Evolutionary conservation across 352 stramenopile genomes (phyloP).

Genomic region (Globisporangium canariense): DNA sequence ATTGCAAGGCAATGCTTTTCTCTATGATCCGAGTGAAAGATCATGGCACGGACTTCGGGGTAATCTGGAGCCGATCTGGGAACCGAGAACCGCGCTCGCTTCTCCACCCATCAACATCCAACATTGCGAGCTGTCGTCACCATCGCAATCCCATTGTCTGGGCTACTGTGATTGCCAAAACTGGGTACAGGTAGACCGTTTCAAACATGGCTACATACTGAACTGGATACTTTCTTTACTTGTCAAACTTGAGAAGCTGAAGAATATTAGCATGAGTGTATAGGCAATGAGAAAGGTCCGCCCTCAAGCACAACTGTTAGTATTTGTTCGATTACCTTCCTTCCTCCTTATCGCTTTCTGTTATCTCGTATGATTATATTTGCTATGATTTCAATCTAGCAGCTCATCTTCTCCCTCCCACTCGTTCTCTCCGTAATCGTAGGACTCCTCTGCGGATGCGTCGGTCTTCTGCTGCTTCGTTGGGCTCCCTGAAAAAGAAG

Average conservation of each 20-base stretch:
- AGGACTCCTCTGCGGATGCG: constrained; percentile 33
- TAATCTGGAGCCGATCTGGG: not conserved
- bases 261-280: not conserved
- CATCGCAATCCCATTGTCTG: not conserved
- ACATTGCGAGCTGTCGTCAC: constrained; percentile 3
- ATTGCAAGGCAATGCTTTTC: not conserved
- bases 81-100: not conserved
- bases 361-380: not conserved
- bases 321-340: no score
- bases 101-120: constrained; percentile 7
- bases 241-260: not conserved
- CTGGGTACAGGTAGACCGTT: not conserved
- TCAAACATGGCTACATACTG: not conserved
- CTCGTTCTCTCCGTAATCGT: constrained; percentile 43
- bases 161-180: not conserved
- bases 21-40: not conserved
- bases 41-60: not conserved
- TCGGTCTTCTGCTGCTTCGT: constrained; percentile 8
- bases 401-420: constrained; percentile 61
- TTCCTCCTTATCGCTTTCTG: no score
- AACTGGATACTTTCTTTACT: not conserved
- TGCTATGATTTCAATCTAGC: constrained; percentile 19
- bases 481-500: constrained; percentile 15
- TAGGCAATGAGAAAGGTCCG: not conserved
- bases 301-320: not conserved